These are phyloP conservation scores for Hyphopichia homilentoma DNA, from an alignment of 805 yeast species.

Conservation along the genomic window DNA sequence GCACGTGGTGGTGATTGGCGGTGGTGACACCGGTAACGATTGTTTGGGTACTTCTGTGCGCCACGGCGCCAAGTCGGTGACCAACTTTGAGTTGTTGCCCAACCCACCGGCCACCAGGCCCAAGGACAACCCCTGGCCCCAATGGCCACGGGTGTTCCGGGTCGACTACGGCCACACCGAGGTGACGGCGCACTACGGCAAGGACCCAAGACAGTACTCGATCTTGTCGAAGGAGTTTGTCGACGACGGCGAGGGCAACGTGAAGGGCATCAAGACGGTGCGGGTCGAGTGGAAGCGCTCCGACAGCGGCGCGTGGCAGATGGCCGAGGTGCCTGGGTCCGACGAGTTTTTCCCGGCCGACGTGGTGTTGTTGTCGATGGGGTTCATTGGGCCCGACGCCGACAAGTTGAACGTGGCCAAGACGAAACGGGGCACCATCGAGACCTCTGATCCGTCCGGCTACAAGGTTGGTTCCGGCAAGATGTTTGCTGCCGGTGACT, in stretches of 20 bases:
- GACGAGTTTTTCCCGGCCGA: conserved; percentile 96
- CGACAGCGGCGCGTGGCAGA: conserved; percentile 96
- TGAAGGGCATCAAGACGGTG: conserved; percentile 91
- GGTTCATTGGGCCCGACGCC: conserved; percentile 94
- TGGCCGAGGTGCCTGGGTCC: conserved; percentile 94
- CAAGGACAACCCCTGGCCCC: conserved; percentile 99
- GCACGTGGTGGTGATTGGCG: conserved; percentile 94
- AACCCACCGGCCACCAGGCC: conserved; percentile 83
- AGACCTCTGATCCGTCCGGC: conserved; percentile 54
- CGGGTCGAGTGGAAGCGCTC: conserved; percentile 98
- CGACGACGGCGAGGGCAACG: conserved; percentile 93
- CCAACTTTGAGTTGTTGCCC: conserved; percentile 92
- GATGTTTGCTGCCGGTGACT: conserved; percentile 94
- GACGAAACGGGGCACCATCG: conserved; percentile 82
- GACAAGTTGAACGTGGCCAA: conserved; percentile 64
- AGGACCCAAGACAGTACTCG: conserved; percentile 96
- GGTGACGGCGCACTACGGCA: conserved; percentile 90
- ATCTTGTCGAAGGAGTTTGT: conserved; percentile 93
- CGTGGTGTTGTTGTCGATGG: conserved; percentile 91
- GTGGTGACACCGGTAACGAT: conserved; percentile 99
- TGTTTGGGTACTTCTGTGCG: conserved; percentile 96
- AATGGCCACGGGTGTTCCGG: conserved; percentile 97
- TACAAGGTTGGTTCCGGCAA: conserved; percentile 69
- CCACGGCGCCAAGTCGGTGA: conserved; percentile 93
- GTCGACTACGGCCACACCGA: conserved; percentile 98